A percentile compares a stretch with the other conserved stretches of the same genome.
These are phyloP conservation scores for Meira miltonrushii DNA, from an alignment of 1,284 basidiomycete genomes.

Conservation along the genomic window DNA sequence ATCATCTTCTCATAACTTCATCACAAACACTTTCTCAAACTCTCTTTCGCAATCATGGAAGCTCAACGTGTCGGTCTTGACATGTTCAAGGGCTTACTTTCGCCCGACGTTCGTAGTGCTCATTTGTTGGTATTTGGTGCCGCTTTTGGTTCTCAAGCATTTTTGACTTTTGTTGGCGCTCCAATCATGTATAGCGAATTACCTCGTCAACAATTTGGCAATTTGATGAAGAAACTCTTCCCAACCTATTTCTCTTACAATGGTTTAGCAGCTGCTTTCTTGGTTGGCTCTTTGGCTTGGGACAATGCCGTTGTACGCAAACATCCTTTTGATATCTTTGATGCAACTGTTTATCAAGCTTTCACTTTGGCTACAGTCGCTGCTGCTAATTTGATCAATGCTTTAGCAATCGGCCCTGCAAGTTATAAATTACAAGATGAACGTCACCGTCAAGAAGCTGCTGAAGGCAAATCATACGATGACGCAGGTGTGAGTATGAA, in stretches of 20 bases:
- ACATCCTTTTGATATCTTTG: constrained; percentile 58
- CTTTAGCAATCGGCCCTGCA: constrained; percentile 63
- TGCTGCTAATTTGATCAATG: constrained; percentile 60
- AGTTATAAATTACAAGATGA: constrained; percentile 14
- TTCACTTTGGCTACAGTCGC: constrained; percentile 61
- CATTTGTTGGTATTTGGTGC: constrained; percentile 12
- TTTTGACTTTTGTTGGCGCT: constrained; percentile 18
- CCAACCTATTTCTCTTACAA: constrained; percentile 69
- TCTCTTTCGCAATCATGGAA: neutral
- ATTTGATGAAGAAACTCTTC: constrained; percentile 68
- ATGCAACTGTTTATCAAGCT: constrained; percentile 56
- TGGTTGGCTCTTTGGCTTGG: constrained; percentile 57
- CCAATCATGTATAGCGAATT: constrained; percentile 17
- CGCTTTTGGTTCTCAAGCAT: constrained; percentile 12
- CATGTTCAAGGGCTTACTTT: constrained; percentile 11
- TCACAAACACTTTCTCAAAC: too few species aligned
- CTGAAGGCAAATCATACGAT: constrained; percentile 10
- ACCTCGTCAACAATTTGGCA: constrained; percentile 67
- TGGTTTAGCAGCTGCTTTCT: constrained; percentile 59
- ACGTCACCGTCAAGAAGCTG: constrained; percentile 14
- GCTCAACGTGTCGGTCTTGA: constrained; percentile 11
- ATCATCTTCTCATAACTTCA: too few species aligned
- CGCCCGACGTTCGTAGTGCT: constrained; percentile 10
- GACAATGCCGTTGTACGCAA: constrained; percentile 58
- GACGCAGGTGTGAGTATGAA: neutral